Percentiles rank a stretch among this genome's conserved stretches.
Evolutionary conservation across 2,329 filamentous ascomycete species (phyloP).

Genomic region (Microsporum ferrugineum): DNA sequence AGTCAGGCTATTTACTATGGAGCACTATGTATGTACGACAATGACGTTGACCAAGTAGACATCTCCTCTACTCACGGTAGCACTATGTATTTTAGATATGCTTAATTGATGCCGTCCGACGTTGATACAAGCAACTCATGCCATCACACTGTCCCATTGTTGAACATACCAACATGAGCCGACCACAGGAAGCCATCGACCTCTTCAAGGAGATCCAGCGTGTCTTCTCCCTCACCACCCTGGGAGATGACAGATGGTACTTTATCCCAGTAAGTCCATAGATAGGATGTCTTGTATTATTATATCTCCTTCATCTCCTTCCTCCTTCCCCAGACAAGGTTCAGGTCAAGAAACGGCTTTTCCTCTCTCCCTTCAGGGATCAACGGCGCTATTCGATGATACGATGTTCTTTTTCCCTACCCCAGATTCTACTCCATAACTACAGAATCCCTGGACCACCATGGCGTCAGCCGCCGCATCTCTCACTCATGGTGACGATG

Average conservation of each 20-base stretch:
- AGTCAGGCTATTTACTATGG: too few species aligned
- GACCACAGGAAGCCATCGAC: slow-evolving; percentile 5
- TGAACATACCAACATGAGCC: not conserved
- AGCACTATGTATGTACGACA: too few species aligned
- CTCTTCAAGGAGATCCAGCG: slow-evolving; percentile 9
- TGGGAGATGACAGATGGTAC: slow-evolving; percentile 10
- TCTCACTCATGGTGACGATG: not conserved
- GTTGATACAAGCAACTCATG: not conserved
- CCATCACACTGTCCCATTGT: too few species aligned
- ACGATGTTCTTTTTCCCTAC: not conserved
- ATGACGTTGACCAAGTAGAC: too few species aligned
- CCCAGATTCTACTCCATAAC: not conserved
- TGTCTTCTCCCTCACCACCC: slow-evolving; percentile 7
- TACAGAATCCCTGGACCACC: not conserved
- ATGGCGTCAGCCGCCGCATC: not conserved
- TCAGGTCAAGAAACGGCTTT: not conserved
- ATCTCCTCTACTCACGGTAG: too few species aligned
- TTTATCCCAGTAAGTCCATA: slow-evolving; percentile 9
- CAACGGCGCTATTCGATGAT: not conserved
- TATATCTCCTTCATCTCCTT: not conserved
- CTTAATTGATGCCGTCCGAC: not conserved
- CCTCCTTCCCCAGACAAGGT: not conserved
- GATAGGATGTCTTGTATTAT: too few species aligned
- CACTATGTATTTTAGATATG: not conserved
- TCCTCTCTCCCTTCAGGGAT: not conserved